A percentile compares a stretch with the other conserved stretches of the same genome.
Evolutionary conservation across 495 filamentous ascomycete species (phyloP).

Genomic region (Podospora didyma): DNA sequence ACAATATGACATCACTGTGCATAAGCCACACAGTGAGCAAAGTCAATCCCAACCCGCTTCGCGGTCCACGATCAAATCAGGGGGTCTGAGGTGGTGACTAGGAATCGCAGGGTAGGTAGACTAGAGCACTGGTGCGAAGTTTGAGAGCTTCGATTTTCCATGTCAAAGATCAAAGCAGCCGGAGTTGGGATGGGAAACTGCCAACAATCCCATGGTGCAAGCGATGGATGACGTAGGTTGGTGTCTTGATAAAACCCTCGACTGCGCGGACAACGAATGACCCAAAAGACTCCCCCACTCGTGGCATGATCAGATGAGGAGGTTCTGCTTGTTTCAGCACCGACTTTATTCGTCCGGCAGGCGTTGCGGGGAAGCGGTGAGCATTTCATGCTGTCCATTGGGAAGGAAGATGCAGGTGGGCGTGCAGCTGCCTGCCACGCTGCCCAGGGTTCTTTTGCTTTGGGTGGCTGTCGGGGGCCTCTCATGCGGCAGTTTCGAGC

Average conservation of each 20-base stretch:
- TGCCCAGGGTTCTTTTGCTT: no score
- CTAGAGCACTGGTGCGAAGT: no score
- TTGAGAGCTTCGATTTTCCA: no score
- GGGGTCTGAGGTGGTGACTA: no score
- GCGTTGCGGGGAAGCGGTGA: not conserved
- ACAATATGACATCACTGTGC: no score
- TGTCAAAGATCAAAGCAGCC: not conserved
- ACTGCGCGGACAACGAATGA: not conserved
- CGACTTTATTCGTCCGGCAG: not conserved
- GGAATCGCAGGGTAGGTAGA: no score
- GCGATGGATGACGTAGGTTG: not conserved
- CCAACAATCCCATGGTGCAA: not conserved
- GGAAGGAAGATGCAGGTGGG: not conserved
- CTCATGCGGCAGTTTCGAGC: slow-evolving; percentile 12
- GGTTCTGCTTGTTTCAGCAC: not conserved
- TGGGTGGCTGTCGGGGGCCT: not conserved
- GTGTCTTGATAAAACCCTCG: not conserved
- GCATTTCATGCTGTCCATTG: not conserved
- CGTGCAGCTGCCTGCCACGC: no score
- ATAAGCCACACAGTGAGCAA: no score
- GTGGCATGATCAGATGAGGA: not conserved
- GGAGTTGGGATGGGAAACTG: not conserved
- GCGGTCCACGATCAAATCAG: no score
- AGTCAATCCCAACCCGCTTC: no score
- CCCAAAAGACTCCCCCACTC: not conserved